A percentile compares a stretch with the other conserved stretches of the same genome.
Conservation (phyloP, 2,329 filamentous ascomycete genomes). For the Biscogniauxia marginata region DNA sequence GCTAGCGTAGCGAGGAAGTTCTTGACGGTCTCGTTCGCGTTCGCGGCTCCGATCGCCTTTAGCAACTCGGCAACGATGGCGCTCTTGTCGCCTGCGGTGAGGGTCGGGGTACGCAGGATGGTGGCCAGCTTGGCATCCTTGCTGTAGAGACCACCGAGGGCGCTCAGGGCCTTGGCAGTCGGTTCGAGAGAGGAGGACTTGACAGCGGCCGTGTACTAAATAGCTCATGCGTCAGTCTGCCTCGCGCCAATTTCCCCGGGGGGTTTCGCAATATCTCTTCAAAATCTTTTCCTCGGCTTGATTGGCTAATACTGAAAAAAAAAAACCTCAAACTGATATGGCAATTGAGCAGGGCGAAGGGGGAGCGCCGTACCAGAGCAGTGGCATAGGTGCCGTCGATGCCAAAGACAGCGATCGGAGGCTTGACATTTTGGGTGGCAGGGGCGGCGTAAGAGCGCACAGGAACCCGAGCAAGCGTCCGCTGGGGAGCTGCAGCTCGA, state of each 20-base stretch:
- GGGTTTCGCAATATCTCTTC: not conserved
- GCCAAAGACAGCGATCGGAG: slow-evolving; percentile 89
- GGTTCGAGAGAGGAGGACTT: slow-evolving; percentile 85
- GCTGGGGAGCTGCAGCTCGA: slow-evolving; percentile 57
- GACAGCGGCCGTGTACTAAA: slow-evolving; percentile 91
- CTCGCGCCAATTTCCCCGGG: slow-evolving; percentile 10
- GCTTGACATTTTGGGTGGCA: slow-evolving; percentile 67
- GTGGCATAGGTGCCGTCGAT: slow-evolving; percentile 97
- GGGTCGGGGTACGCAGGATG: slow-evolving; percentile 79
- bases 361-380: slow-evolving; percentile 76
- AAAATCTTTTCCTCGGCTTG: slow-evolving; percentile 10
- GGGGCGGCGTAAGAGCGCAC: slow-evolving; percentile 75
- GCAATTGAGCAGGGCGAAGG: slow-evolving; percentile 7
- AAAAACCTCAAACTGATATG: not conserved
- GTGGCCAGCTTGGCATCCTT: slow-evolving; percentile 77
- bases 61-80: slow-evolving; percentile 83
- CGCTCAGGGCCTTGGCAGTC: slow-evolving; percentile 75
- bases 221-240: slow-evolving; percentile 37
- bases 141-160: slow-evolving; percentile 69
- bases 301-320: not conserved
- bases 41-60: slow-evolving; percentile 69
- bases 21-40: slow-evolving; percentile 80
- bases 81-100: slow-evolving; percentile 76
- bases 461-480: slow-evolving; percentile 57
- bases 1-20: slow-evolving; percentile 90